A percentile compares a stretch with the other conserved stretches of the same genome.
phyloP scores from a whole-genome alignment of 2,329 filamentous ascomycete species.

The Aplosporella prunicola region DNA sequence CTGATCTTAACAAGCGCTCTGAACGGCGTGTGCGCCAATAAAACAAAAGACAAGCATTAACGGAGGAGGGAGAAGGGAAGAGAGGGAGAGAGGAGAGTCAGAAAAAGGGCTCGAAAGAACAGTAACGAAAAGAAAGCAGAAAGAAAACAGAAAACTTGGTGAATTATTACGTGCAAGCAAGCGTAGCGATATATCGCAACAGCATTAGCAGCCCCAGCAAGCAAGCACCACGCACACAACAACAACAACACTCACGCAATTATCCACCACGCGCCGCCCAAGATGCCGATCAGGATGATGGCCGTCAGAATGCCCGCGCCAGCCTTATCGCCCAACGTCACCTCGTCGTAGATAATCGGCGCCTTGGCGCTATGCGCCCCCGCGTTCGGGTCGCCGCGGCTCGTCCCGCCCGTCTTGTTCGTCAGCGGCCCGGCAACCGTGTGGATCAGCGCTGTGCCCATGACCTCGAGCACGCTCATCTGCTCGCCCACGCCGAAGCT shows the following conservation, averaged over 20 bases:
- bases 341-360: constrained; percentile 22
- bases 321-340: constrained; percentile 54
- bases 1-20: too few species aligned
- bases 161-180: not conserved
- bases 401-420: constrained; percentile 44
- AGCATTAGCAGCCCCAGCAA: not conserved
- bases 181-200: not conserved
- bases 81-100: not conserved
- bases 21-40: too few species aligned
- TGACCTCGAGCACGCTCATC: constrained; percentile 49
- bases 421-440: constrained; percentile 24
- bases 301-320: constrained; percentile 60
- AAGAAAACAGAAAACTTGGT: not conserved
- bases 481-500: constrained; percentile 47
- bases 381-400: constrained; percentile 36
- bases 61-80: not conserved
- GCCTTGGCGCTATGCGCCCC: constrained; percentile 24
- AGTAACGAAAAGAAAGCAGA: not conserved
- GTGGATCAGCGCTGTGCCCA: constrained; percentile 32
- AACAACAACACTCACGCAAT: constrained; percentile 22
- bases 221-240: not conserved
- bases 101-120: not conserved
- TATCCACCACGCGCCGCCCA: constrained; percentile 50
- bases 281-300: constrained; percentile 44
- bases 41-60: too few species aligned